Conservation (phyloP, 176 grass and related monocot genomes). For the Triticum monococcum region DNA sequence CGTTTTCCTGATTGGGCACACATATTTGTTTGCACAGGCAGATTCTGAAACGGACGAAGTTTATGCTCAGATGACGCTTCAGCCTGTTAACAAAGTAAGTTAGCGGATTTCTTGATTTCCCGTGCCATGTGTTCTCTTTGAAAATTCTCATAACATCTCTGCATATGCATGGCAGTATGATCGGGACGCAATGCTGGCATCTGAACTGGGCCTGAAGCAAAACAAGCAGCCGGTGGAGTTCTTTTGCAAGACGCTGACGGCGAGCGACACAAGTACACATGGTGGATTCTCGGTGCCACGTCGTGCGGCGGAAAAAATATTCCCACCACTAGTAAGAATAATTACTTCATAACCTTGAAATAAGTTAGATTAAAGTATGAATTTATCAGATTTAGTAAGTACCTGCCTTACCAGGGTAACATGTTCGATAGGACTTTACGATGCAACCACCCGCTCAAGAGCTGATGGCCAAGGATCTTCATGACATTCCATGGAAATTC, state of each 20-base stretch:
- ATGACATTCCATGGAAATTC: slow-evolving; percentile 96
- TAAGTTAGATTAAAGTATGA: slow-evolving; percentile 17
- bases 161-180: slow-evolving; percentile 64
- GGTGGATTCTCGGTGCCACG: slow-evolving; percentile 97
- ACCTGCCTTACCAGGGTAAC: slow-evolving; percentile 60
- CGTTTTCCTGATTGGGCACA: not conserved
- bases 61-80: slow-evolving; percentile 99
- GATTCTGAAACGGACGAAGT: slow-evolving; percentile 97
- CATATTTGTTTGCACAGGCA: slow-evolving; percentile 55
- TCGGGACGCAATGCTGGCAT: slow-evolving; percentile 90
- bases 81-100: slow-evolving; percentile 93
- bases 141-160: slow-evolving; percentile 16
- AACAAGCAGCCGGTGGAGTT: slow-evolving; percentile 94
- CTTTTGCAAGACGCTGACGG: slow-evolving; percentile 94
- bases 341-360: slow-evolving; percentile 17
- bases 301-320: slow-evolving; percentile 96
- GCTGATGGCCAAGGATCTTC: slow-evolving; percentile 87
- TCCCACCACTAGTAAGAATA: slow-evolving; percentile 86
- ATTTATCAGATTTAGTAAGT: slow-evolving; percentile 42
- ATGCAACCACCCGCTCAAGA: slow-evolving; percentile 99
- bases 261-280: slow-evolving; percentile 95
- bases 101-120: not conserved
- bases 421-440: slow-evolving; percentile 81
- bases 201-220: slow-evolving; percentile 94
- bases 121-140: not conserved